phyloP scores from a whole-genome alignment of 495 filamentous ascomycete genomes.

The Melanomma pulvis-pyrius region DNA sequence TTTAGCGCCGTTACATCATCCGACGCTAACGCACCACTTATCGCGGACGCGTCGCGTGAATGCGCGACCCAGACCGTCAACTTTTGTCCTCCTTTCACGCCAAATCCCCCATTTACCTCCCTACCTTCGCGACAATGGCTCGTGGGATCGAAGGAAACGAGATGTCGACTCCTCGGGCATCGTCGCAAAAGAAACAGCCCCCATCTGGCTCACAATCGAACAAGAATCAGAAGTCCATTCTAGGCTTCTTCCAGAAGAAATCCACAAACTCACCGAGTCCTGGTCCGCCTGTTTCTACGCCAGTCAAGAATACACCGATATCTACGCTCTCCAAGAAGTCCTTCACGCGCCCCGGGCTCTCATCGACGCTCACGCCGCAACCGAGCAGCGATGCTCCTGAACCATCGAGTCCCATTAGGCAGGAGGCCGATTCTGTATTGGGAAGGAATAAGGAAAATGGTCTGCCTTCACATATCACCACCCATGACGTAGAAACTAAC shows the following conservation, averaged over 20 bases:
- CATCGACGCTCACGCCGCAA: conserved; percentile 63
- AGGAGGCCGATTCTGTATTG: conserved; percentile 39
- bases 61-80: not conserved
- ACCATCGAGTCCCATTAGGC: conserved; percentile 55
- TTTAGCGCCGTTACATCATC: no score
- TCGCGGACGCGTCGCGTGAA: not conserved
- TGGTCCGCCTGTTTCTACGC: conserved; percentile 49
- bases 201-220: conserved; percentile 44
- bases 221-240: conserved; percentile 78
- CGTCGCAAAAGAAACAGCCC: conserved; percentile 40
- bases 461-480: conserved; percentile 43
- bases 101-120: not conserved
- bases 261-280: conserved; percentile 52
- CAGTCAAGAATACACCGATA: conserved; percentile 45
- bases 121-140: conserved; percentile 38
- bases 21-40: not conserved
- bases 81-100: not conserved
- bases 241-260: conserved; percentile 83
- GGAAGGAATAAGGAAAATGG: conserved; percentile 48
- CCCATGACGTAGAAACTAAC: conserved; percentile 45
- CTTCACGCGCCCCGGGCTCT: conserved; percentile 34
- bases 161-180: conserved; percentile 42
- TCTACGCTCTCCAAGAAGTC: conserved; percentile 25
- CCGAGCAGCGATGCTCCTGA: conserved; percentile 74
- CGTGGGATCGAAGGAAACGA: conserved; percentile 51